These are phyloP conservation scores for Pisolithus marmoratus DNA, from an alignment of 768 basidiomycete genomes.

Conservation along the genomic window DNA sequence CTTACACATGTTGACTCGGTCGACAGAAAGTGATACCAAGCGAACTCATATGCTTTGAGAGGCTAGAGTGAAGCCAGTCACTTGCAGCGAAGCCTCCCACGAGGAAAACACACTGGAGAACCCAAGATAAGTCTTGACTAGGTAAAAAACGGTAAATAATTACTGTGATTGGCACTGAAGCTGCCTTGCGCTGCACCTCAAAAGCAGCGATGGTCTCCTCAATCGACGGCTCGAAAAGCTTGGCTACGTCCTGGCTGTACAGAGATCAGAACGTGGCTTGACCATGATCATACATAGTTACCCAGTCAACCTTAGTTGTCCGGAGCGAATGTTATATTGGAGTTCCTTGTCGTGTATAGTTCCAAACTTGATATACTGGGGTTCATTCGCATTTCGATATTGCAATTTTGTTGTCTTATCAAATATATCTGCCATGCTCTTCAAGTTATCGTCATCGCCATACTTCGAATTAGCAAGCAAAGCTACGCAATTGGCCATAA, in stretches of 20 bases:
- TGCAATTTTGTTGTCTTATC: slow-evolving; percentile 43
- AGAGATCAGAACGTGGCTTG: neutral
- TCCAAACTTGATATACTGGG: slow-evolving; percentile 45
- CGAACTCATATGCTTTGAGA: slow-evolving; percentile 34
- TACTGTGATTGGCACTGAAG: slow-evolving; percentile 23
- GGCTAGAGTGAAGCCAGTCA: slow-evolving; percentile 37
- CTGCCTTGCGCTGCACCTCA: slow-evolving; percentile 19
- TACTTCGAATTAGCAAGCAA: slow-evolving; percentile 38
- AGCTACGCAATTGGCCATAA: slow-evolving; percentile 20
- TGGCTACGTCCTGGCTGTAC: slow-evolving; percentile 29
- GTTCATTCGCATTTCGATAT: slow-evolving; percentile 35
- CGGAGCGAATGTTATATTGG: slow-evolving; percentile 36
- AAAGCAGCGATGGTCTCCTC: slow-evolving; percentile 30
- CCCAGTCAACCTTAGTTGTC: slow-evolving; percentile 41
- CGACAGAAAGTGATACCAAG: slow-evolving; percentile 37
- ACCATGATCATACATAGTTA: slow-evolving; percentile 1
- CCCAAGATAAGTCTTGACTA: no score
- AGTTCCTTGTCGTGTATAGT: slow-evolving; percentile 36
- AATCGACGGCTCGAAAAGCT: slow-evolving; percentile 40
- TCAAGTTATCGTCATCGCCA: slow-evolving; percentile 32
- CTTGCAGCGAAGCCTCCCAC: slow-evolving; percentile 49
- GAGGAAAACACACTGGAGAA: slow-evolving; percentile 33
- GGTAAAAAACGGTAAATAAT: neutral
- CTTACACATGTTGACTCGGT: slow-evolving; percentile 40
- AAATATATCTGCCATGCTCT: slow-evolving; percentile 37